phyloP scores from a whole-genome alignment of 176 grass and related monocot species.

The Oryza rufipogon region DNA sequence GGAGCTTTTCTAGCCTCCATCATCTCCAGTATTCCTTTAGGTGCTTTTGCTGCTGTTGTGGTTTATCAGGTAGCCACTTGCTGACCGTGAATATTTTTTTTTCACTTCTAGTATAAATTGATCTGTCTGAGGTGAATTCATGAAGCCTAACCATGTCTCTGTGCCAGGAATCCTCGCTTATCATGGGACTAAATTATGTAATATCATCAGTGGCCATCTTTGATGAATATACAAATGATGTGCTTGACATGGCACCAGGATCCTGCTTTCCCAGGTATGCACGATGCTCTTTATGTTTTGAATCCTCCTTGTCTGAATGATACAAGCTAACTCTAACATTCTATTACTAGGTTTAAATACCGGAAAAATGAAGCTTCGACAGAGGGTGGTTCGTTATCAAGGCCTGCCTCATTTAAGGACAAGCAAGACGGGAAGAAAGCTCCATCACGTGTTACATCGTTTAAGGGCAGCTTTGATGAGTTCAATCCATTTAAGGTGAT shows the following conservation, averaged over 20 bases:
- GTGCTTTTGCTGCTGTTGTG: constrained; percentile 78
- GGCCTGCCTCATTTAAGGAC: constrained; percentile 56
- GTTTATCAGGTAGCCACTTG: constrained; percentile 72
- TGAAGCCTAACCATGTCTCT: constrained; percentile 38
- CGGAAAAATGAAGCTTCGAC: constrained; percentile 46
- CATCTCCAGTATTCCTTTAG: constrained; percentile 77
- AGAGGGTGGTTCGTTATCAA: constrained; percentile 44
- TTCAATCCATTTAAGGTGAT: constrained; percentile 93
- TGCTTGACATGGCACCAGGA: constrained; percentile 92
- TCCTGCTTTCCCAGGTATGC: constrained; percentile 91
- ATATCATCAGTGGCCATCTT: constrained; percentile 81
- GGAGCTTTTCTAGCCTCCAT: constrained; percentile 71
- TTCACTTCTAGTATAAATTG: constrained; percentile 19
- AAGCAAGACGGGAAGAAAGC: constrained; percentile 59
- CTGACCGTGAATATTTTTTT: background rate
- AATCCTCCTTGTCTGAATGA: constrained; percentile 19
- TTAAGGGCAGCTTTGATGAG: constrained; percentile 84
- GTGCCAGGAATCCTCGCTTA: constrained; percentile 78
- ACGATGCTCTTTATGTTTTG: constrained; percentile 5
- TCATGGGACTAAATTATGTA: constrained; percentile 75
- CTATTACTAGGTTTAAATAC: constrained; percentile 55
- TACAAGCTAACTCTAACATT: constrained; percentile 10
- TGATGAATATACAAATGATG: constrained; percentile 96
- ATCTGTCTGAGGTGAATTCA: background rate
- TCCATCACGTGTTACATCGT: constrained; percentile 70